phyloP scores from a whole-genome alignment of 208 protist species.

The Wallacemonas sp. region DNA sequence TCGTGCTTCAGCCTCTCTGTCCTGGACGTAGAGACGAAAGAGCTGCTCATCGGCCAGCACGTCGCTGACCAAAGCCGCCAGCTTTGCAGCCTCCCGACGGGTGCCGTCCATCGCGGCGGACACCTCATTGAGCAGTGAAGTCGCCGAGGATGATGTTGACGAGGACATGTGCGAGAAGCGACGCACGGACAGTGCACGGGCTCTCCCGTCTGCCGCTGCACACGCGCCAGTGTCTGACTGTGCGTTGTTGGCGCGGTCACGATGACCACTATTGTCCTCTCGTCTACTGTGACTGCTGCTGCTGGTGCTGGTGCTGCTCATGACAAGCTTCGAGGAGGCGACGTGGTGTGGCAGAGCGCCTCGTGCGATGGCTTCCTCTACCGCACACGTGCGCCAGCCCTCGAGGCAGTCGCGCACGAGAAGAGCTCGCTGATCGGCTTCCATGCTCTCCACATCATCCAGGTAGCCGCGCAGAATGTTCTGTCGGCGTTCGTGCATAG shows the following conservation, averaged over 20 bases:
- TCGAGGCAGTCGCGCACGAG: neutral
- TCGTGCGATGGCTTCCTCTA: neutral
- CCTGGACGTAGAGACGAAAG: conserved; percentile 12
- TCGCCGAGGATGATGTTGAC: neutral
- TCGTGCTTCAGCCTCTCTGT: neutral
- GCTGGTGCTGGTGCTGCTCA: neutral
- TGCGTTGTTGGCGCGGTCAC: neutral
- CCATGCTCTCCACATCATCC: neutral
- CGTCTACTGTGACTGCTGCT: neutral
- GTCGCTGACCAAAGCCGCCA: conserved; percentile 2
- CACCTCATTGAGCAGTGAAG: conserved; percentile 2
- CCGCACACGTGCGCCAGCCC: neutral
- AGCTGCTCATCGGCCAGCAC: conserved; percentile 12
- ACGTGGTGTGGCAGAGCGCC: neutral
- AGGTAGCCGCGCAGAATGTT: conserved; percentile 2
- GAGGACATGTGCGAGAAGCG: conserved; percentile 1
- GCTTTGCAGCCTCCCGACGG: neutral
- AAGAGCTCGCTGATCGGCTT: neutral
- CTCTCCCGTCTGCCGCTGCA: neutral
- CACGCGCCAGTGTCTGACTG: neutral
- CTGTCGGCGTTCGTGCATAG: neutral
- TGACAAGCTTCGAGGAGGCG: neutral
- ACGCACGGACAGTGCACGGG: neutral
- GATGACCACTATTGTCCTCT: neutral
- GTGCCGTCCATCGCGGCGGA: neutral